phyloP scores from a whole-genome alignment of 495 filamentous ascomycete genomes.

The Trichoderma asperelloides region DNA sequence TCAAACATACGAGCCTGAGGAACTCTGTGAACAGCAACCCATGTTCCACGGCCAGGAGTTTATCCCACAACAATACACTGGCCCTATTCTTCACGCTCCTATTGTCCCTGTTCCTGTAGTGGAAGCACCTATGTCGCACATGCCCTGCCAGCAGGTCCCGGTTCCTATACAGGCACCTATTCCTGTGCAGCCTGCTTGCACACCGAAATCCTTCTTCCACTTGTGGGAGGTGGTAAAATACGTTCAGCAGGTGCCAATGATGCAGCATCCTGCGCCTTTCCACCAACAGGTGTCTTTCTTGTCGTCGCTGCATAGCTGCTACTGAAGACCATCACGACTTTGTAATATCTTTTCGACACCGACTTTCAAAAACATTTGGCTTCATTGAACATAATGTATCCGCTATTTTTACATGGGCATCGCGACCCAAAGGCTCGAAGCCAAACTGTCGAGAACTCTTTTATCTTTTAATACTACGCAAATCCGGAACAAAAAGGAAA shows the following conservation, averaged over 20 bases:
- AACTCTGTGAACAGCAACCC: slow-evolving; percentile 24
- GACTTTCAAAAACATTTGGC: background rate
- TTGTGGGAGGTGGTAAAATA: slow-evolving; percentile 33
- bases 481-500: background rate
- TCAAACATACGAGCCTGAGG: slow-evolving; percentile 31
- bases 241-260: slow-evolving; percentile 25
- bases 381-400: background rate
- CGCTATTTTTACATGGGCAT: slow-evolving; percentile 10
- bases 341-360: background rate
- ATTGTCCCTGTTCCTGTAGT: slow-evolving; percentile 15
- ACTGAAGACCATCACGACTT: slow-evolving; percentile 21
- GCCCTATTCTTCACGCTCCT: slow-evolving; percentile 16
- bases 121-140: slow-evolving; percentile 10
- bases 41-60: slow-evolving; percentile 31
- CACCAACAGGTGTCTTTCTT: slow-evolving; percentile 39
- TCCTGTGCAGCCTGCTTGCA: slow-evolving; percentile 15
- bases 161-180: slow-evolving; percentile 6
- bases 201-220: slow-evolving; percentile 32
- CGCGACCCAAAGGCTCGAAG: slow-evolving; percentile 6
- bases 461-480: slow-evolving; percentile 1
- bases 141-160: slow-evolving; percentile 16
- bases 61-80: slow-evolving; percentile 28
- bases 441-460: background rate
- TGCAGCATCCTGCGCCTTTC: slow-evolving; percentile 36
- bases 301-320: slow-evolving; percentile 39